Base-by-base conservation (phyloP, 306 rosid species). In the Pterocarpus santalinus region DNA sequence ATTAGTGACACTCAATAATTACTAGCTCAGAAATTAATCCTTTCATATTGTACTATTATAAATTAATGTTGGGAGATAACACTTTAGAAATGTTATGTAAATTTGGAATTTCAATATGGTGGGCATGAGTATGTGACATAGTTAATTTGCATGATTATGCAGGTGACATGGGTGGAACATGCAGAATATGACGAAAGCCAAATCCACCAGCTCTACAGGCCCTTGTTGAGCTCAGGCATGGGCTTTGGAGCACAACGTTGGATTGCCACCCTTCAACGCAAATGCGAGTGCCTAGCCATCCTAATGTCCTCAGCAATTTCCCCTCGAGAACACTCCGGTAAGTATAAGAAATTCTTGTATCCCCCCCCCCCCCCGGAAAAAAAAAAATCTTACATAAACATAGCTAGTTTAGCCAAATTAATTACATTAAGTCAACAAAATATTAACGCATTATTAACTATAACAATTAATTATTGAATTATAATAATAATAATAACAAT, bases 141-240 rank as follows among this genome's bases (percentile, higher is more conserved):
- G 30, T 77, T 38, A 15, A 28, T 35, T 64, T 72, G 55, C 39
- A 69, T 79, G 69, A 39, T 47, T 62, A 11, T 17, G 80, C 88
- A 96, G 99, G 99, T 96, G 58, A 93, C 97, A 44, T 96, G 99
- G 99, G 96, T 96, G 61, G 99, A 96, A 56, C 98, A 96, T 88
- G 92, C 97, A 5, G 97, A 93, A 75, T 93, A 92, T 55, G 99
- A 96, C 1, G 98, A 93, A 72, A 93, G 87, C 81, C 92, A 87
- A 84, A 88, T 93, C 5, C 98, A 96, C 85, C 91, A 87, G 28
- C 86, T 93, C 1, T 96, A 93, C 56, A 85, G 93, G 3, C 88
- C 97, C n/a, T 57, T 96, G 83, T 58, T 96, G 43, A 91, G 92
- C 52, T 90, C 96, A 6, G 98, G 99, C 60, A 92, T 88, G 89